Conservation (phyloP, 352 stramenopile genomes). For the Bremia lactucae region DNA sequence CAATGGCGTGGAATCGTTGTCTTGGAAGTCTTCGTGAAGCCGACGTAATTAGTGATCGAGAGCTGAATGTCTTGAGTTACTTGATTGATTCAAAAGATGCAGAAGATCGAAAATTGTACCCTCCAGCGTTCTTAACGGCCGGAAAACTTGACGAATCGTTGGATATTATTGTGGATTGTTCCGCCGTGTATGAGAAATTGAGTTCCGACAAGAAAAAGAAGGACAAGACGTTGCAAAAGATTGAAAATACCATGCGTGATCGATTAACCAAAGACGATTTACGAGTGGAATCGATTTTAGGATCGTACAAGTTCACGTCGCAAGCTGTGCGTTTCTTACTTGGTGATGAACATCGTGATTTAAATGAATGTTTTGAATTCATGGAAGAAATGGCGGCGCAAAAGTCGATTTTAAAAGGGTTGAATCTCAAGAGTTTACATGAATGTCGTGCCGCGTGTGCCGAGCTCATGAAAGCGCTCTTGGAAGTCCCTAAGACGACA, state of each 20-base stretch:
- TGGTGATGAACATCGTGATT: constrained; percentile 72
- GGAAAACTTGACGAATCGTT: constrained; percentile 83
- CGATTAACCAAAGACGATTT: constrained; percentile 79
- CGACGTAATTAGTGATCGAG: constrained; percentile 76
- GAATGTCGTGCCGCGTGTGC: constrained; percentile 52
- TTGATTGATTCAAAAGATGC: constrained; percentile 74
- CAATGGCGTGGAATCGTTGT: constrained; percentile 82
- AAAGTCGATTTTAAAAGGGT: constrained; percentile 66
- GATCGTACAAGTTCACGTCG: constrained; percentile 83
- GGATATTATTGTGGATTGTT: constrained; percentile 77
- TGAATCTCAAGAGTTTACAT: constrained; percentile 75
- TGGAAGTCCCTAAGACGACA: constrained; percentile 71
- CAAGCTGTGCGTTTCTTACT: constrained; percentile 70
- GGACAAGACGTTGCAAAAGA: constrained; percentile 79
- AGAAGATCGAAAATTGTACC: constrained; percentile 69
- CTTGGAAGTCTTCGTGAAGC: constrained; percentile 64
- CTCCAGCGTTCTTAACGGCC: constrained; percentile 76
- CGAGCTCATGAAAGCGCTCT: constrained; percentile 78
- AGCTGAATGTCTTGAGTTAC: constrained; percentile 81
- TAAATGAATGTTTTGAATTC: constrained; percentile 80
- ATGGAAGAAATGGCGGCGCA: constrained; percentile 75
- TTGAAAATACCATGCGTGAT: constrained; percentile 78
- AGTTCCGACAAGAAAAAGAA: constrained; percentile 85
- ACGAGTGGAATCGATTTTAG: constrained; percentile 68
- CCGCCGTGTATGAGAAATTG: constrained; percentile 71